These are phyloP conservation scores for Dendrothele bispora DNA, from an alignment of 768 basidiomycete genomes.

Conservation along the genomic window DNA sequence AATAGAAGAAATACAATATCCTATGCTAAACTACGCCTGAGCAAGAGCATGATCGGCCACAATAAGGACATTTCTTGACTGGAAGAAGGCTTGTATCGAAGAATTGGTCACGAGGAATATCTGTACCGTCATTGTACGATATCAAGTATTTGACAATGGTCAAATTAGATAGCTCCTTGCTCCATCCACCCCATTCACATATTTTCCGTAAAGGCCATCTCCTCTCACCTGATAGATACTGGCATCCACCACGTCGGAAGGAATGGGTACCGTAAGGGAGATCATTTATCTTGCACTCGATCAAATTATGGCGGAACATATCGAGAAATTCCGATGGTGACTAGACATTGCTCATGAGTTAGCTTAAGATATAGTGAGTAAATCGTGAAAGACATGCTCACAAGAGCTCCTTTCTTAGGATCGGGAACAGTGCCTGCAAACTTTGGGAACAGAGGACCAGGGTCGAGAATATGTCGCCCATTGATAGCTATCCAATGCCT, in stretches of 20 bases:
- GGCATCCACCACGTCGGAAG: slow-evolving; percentile 27
- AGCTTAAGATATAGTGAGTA: not conserved
- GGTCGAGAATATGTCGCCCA: not conserved
- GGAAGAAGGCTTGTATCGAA: slow-evolving; percentile 15
- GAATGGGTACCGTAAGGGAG: slow-evolving; percentile 24
- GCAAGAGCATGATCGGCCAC: slow-evolving; percentile 20
- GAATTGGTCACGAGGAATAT: slow-evolving; percentile 15
- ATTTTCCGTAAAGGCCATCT: slow-evolving; percentile 24
- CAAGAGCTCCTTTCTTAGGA: slow-evolving; percentile 7
- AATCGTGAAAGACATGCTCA: not conserved
- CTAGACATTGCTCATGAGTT: slow-evolving; percentile 6
- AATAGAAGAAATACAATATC: too few species aligned
- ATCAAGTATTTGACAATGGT: slow-evolving; percentile 27
- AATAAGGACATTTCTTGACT: slow-evolving; percentile 10
- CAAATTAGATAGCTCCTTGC: slow-evolving; percentile 15
- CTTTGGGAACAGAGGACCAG: slow-evolving; percentile 5
- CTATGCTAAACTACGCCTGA: too few species aligned
- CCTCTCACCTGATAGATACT: slow-evolving; percentile 21
- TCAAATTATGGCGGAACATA: slow-evolving; percentile 22
- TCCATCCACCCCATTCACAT: slow-evolving; percentile 31
- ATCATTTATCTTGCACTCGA: slow-evolving; percentile 23
- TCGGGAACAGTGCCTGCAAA: slow-evolving; percentile 5
- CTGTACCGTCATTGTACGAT: slow-evolving; percentile 17
- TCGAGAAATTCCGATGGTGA: slow-evolving; percentile 19
- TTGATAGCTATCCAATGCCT: slow-evolving; percentile 9